Conservation (phyloP, 495 filamentous ascomycete genomes). For the Penicillium paradoxum region DNA sequence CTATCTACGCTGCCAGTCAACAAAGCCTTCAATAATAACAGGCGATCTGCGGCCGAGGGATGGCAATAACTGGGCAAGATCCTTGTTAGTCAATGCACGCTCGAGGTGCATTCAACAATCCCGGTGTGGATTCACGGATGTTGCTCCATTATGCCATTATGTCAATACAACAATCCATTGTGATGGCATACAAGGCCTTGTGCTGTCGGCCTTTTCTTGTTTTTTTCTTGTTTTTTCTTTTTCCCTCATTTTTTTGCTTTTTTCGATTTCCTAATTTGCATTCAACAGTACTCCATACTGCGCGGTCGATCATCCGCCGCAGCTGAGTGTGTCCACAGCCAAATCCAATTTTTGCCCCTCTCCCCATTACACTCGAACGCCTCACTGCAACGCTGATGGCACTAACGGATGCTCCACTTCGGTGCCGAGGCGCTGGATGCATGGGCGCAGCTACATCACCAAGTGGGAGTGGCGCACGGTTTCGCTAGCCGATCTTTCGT, state of each 20-base stretch:
- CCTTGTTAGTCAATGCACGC: not conserved
- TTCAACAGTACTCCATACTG: not conserved
- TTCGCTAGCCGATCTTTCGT: slow-evolving; percentile 4
- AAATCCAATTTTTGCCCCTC: not conserved
- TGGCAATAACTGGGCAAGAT: not conserved
- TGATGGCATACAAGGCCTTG: not conserved
- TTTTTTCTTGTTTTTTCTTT: not conserved
- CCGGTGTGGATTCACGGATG: not conserved
- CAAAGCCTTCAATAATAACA: not conserved
- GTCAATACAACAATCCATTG: not conserved
- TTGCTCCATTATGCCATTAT: not conserved
- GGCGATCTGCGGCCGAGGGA: slow-evolving; percentile 1
- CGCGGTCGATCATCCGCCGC: slow-evolving; percentile 16
- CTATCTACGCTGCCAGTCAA: not conserved
- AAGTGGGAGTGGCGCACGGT: not conserved
- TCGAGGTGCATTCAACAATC: not conserved
- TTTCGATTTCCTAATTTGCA: not conserved
- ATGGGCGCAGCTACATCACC: not conserved
- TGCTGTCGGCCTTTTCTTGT: not conserved
- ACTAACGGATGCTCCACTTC: not conserved
- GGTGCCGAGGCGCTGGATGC: not conserved
- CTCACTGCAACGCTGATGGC: not conserved
- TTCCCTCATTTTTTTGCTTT: slow-evolving; percentile 11
- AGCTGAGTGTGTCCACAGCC: slow-evolving; percentile 8
- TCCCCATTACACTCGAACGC: not conserved